Base-by-base conservation (phyloP, 1,139 yeast genomes). In the Meyerozyma smithsonii region DNA sequence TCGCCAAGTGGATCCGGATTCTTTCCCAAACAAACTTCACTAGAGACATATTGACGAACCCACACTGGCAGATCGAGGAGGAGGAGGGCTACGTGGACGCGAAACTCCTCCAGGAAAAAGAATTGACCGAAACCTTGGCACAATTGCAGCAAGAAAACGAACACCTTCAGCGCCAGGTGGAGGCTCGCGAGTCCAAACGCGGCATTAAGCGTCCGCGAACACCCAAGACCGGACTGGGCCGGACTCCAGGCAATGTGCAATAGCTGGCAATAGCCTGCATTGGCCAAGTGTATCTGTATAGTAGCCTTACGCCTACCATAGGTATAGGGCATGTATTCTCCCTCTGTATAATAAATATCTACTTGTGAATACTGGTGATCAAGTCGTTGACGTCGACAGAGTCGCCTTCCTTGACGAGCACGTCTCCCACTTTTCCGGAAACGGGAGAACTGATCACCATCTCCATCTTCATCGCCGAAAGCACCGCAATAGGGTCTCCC, bases 401-500 rank as follows among this genome's bases (percentile, higher is more conserved):
- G 58, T 92, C 98, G 53, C 96, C 96, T 56, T 87, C 95, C 62
- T 82, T 83, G 49, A 89, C 84, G 42, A 74, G 61, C 28, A 92
- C 74, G 23, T 84, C 85, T 39, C 84, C 82, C 45, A 94, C 81
- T 59, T 75, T 79, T 60, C 98, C 99, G 44, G 84, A 74, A 46
- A 79, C 83, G 40, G 95, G 96, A 8, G 99, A 92, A 60, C 90
- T 79, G 52, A 92, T 90, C 39, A 92, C 95, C 97, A 92, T 92
- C 72, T 92, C 99, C 98, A 94, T 94, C 79, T 94, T 94, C 99
- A 92, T 94, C 49, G 99, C 98, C 59, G 94, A 82, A 58, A 92
- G 75, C 23, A 92, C 96, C 42, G 95, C 95, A 53, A 92, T 66
- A 34, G 97, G 94, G 60, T 92, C 96, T 51, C 99, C 98, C 79